Conservation (phyloP, 2,329 filamentous ascomycete genomes). For the Paraconiothyrium brasiliense region DNA sequence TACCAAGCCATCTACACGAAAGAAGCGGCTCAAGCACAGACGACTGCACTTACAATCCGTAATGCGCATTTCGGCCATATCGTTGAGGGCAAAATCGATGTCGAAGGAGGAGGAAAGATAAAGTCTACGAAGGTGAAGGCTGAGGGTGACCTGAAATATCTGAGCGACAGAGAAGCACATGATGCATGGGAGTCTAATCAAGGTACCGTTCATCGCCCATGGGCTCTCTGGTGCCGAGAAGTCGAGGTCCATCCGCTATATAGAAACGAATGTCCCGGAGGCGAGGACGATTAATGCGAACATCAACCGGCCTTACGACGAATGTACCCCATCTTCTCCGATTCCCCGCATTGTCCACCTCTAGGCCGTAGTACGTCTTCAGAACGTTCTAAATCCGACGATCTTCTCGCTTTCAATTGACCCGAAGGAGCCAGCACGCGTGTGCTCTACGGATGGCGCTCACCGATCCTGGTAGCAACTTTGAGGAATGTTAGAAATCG, state of each 20-base stretch:
- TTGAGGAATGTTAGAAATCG: neutral
- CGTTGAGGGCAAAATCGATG: constrained; percentile 52
- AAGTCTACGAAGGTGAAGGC: constrained; percentile 53
- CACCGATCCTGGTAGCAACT: neutral
- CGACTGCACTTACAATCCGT: constrained; percentile 45
- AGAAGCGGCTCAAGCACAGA: constrained; percentile 53
- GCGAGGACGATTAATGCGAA: constrained; percentile 32
- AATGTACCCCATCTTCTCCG: neutral
- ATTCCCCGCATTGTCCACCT: neutral
- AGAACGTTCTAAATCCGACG: neutral
- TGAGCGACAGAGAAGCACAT: constrained; percentile 53
- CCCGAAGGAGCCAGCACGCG: neutral
- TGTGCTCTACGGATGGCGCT: neutral
- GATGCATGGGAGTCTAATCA: constrained; percentile 53
- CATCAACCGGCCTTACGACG: neutral
- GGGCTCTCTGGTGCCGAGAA: constrained; percentile 56
- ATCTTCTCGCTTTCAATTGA: neutral
- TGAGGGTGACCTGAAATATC: constrained; percentile 53
- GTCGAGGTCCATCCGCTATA: constrained; percentile 52
- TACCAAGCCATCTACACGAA: constrained; percentile 57
- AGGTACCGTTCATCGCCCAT: constrained; percentile 49
- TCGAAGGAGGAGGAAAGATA: constrained; percentile 51
- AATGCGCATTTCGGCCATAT: constrained; percentile 47
- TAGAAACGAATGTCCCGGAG: constrained; percentile 49
- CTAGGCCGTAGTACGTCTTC: neutral